Percentiles rank a stretch among this genome's conserved stretches.
These are phyloP conservation scores for Zygoascus flipseniorum DNA, from an alignment of 805 yeast genomes.

Conservation along the genomic window DNA sequence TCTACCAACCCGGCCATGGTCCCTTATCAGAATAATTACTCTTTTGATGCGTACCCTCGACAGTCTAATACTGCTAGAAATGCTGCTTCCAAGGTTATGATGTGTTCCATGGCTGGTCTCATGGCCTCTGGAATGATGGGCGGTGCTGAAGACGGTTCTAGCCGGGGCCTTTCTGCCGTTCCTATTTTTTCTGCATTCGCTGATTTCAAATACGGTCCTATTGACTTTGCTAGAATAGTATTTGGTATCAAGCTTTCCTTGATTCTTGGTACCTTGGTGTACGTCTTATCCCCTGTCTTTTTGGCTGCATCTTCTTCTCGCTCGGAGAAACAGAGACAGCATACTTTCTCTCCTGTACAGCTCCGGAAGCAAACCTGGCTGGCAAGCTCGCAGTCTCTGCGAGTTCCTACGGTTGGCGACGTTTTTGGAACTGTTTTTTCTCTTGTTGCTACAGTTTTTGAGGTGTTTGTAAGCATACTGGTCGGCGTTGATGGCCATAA, in stretches of 20 bases:
- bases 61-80: conserved; percentile 1
- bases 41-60: conserved; percentile 1
- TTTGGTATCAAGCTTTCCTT: conserved; percentile 18
- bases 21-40: neutral
- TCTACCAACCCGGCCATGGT: neutral
- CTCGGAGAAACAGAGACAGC: conserved; percentile 4
- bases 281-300: conserved; percentile 22
- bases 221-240: conserved; percentile 10
- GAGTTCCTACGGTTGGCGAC: conserved; percentile 16
- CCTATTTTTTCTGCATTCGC: conserved; percentile 16
- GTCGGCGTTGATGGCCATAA: conserved; percentile 21
- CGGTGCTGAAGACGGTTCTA: conserved; percentile 14
- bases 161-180: conserved; percentile 26
- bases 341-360: neutral
- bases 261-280: conserved; percentile 23
- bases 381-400: conserved; percentile 19
- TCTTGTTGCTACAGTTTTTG: conserved; percentile 7
- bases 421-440: conserved; percentile 7
- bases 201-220: neutral
- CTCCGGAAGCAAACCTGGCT: conserved; percentile 17
- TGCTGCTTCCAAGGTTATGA: conserved; percentile 22
- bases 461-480: conserved; percentile 16
- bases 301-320: conserved; percentile 4
- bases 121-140: conserved; percentile 25
- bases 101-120: conserved; percentile 32